Evolutionary conservation across 495 filamentous ascomycete species (phyloP).

Genomic region (Neurospora sp.): DNA sequence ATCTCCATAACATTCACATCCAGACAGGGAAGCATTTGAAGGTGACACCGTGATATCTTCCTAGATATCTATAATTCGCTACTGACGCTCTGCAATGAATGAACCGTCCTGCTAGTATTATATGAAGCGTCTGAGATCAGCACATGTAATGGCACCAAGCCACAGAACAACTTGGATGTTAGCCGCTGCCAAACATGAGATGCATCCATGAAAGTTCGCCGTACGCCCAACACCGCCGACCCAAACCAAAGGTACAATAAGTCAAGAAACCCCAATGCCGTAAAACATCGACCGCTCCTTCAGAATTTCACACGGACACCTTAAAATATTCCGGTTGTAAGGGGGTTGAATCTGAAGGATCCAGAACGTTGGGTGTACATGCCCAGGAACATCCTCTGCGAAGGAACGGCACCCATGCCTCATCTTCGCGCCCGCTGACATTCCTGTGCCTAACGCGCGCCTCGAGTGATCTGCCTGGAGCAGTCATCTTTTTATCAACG

Average conservation of each 20-base stretch:
- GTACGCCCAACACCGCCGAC: background rate
- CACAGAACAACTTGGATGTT: background rate
- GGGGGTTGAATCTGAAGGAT: background rate
- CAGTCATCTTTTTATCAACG: background rate
- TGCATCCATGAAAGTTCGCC: background rate
- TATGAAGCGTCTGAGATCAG: background rate
- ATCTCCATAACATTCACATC: background rate
- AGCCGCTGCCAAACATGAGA: background rate
- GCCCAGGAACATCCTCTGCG: conserved; percentile 55
- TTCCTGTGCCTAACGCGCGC: background rate
- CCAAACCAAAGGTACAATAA: background rate
- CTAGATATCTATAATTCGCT: background rate
- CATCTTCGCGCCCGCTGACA: conserved; percentile 5
- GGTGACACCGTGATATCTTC: background rate
- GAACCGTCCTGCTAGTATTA: background rate
- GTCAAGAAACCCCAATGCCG: background rate
- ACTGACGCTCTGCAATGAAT: background rate
- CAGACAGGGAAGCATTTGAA: background rate
- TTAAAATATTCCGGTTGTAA: background rate
- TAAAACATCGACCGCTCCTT: background rate
- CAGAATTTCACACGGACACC: background rate
- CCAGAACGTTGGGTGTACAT: conserved; percentile 36
- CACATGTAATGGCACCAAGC: background rate
- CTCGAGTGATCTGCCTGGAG: background rate
- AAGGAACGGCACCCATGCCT: conserved; percentile 48